Percentiles rank a stretch among this genome's conserved stretches.
These are phyloP conservation scores for Acanthamoeba castellanii DNA, from an alignment of 208 protist species.

Conservation along the genomic window DNA sequence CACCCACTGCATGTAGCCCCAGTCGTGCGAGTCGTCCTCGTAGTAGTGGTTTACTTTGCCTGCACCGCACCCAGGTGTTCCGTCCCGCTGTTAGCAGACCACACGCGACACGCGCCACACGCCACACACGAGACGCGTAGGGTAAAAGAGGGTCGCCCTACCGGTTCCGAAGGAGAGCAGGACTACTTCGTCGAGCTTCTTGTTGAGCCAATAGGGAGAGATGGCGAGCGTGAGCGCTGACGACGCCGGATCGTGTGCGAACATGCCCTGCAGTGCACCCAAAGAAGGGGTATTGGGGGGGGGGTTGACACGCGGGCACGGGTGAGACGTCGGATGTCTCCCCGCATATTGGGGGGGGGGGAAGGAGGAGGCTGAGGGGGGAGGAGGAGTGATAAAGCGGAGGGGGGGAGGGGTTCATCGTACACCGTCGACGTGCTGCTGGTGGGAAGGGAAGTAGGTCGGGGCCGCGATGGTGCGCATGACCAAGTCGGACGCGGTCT, in stretches of 20 bases:
- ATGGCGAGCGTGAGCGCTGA: constrained; percentile 61
- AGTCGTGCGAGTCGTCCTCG: constrained; percentile 71
- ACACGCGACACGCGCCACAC: neutral
- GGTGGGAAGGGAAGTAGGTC: constrained; percentile 84
- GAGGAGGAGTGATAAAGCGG: too few relatives aligned
- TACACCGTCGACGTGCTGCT: constrained; percentile 77
- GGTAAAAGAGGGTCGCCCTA: neutral
- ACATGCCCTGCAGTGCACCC: constrained; percentile 84
- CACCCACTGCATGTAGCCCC: constrained; percentile 79
- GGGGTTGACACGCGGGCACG: too few relatives aligned
- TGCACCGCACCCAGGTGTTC: neutral
- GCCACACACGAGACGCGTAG: neutral
- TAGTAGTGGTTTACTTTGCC: constrained; percentile 50
- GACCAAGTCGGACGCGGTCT: constrained; percentile 57
- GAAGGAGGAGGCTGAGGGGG: too few relatives aligned
- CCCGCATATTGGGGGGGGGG: neutral
- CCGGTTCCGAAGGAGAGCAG: constrained; percentile 42
- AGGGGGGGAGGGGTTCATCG: neutral
- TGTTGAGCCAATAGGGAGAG: constrained; percentile 1
- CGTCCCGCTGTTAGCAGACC: too few relatives aligned
- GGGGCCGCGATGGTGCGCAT: constrained; percentile 81
- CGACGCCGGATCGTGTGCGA: constrained; percentile 81
- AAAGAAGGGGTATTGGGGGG: too few relatives aligned
- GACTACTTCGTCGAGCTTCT: neutral
- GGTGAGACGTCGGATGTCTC: too few relatives aligned